Evolutionary conservation across 371 early-diverging fungal species (phyloP), one percentile per base, ranked within the genome.

Genomic region (Actinomortierella wolfii): DNA sequence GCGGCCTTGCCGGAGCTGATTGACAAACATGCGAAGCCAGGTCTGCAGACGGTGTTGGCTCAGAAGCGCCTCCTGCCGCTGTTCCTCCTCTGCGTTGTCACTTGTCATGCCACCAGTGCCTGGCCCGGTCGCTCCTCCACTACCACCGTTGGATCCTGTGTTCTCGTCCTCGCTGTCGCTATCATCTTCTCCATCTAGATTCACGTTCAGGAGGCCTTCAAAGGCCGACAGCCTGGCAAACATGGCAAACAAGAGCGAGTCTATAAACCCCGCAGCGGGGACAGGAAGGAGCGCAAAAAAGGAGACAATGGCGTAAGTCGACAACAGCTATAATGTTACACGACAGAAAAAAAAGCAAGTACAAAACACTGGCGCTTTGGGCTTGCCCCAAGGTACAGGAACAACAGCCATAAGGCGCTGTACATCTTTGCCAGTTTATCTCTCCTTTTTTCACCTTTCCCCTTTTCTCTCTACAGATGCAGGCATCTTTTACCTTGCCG

Each of bases 191-290:
- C 50, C 47, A 24, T 74, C 74, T 14, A 74, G 29, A 18, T 67
- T 74, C 45, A 67, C 64, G 26, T 60, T 73, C 51, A 80, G 56
- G 9, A 80, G 58, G 13, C 78, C 77, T 51, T 86, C 86, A 63
- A 84, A 86, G 1, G 81, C 78, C 4, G 79, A 78, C 21, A 79
- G 60, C 0, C 75, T 64, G 2, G 79, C 80, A 62, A 82, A 86
- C 87, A 86, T 86, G 56, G 85, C 83, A 77, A 86, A 86, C 28
- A 86, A 56, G 7, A 81, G 56, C 20, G 78, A 65, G 46, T 81
- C 81, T 81, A 63, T 26, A 45, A 59, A n/a, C n/a, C n/a, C 34
- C 34, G 11, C 11, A 11, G 34, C 24, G 0, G 11, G 25, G 18
- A 45, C 8, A 43, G 54, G 18, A 18, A 34, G 39, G 34, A 20